Percentiles rank a stretch among this genome's conserved stretches.
Evolutionary conservation across 176 grass and related monocot species (phyloP).

Genomic region (Triticum aestivum): DNA sequence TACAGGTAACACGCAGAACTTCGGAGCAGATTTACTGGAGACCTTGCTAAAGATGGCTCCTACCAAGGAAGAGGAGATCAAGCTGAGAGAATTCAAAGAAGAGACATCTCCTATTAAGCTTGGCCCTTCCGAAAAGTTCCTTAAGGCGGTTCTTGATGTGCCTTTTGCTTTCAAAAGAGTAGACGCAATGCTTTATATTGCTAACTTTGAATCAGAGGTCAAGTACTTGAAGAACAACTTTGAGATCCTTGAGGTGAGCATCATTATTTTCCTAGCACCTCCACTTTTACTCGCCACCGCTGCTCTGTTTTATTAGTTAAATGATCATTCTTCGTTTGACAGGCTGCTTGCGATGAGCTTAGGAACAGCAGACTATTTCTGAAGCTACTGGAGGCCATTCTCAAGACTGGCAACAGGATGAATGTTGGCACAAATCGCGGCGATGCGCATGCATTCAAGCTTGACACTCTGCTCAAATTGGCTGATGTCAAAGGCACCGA

Average conservation of each 20-base stretch:
- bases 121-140: slow-evolving; percentile 82
- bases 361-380: slow-evolving; percentile 82
- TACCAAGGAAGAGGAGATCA: slow-evolving; percentile 96
- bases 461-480: slow-evolving; percentile 89
- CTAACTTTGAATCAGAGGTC: slow-evolving; percentile 91
- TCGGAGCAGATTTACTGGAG: slow-evolving; percentile 85
- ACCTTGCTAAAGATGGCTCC: slow-evolving; percentile 99
- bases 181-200: slow-evolving; percentile 96
- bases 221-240: slow-evolving; percentile 95
- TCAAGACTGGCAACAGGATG: slow-evolving; percentile 99
- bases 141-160: slow-evolving; percentile 90
- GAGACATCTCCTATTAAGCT: slow-evolving; percentile 67
- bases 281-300: background rate
- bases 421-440: slow-evolving; percentile 98
- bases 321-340: slow-evolving; percentile 2
- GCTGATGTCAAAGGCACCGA: slow-evolving; percentile 95
- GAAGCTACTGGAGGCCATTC: slow-evolving; percentile 98
- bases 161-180: slow-evolving; percentile 98
- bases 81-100: slow-evolving; percentile 87
- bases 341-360: slow-evolving; percentile 94
- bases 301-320: background rate
- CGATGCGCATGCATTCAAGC: slow-evolving; percentile 92
- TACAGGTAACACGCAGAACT: slow-evolving; percentile 77
- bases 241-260: slow-evolving; percentile 92
- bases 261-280: background rate